These are phyloP conservation scores for Clavispora phyllophila DNA, from an alignment of 805 yeast species.

Conservation along the genomic window DNA sequence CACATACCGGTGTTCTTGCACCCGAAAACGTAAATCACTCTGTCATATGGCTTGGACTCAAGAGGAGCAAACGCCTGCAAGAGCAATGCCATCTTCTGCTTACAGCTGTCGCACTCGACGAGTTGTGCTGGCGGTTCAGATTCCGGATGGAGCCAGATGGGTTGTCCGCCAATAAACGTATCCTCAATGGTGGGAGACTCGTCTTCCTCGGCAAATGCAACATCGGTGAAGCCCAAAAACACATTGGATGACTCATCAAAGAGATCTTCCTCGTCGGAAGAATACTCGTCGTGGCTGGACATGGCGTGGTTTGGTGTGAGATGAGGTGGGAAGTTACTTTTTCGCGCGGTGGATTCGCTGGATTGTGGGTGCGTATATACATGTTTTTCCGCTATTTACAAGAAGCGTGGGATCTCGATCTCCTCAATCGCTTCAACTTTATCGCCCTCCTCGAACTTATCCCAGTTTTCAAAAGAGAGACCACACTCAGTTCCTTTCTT, in stretches of 20 bases:
- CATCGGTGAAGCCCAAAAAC: slow-evolving; percentile 61
- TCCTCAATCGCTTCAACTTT: slow-evolving; percentile 68
- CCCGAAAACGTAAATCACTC: slow-evolving; percentile 75
- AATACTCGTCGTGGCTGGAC: slow-evolving; percentile 44
- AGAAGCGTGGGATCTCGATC: slow-evolving; percentile 36
- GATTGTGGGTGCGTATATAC: not conserved
- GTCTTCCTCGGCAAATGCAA: slow-evolving; percentile 41
- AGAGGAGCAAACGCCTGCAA: slow-evolving; percentile 80
- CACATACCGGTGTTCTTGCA: slow-evolving; percentile 58
- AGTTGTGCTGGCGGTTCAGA: slow-evolving; percentile 53
- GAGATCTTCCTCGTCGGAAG: slow-evolving; percentile 47
- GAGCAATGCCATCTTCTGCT: slow-evolving; percentile 55
- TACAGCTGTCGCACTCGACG: slow-evolving; percentile 64
- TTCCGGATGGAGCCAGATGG: slow-evolving; percentile 58
- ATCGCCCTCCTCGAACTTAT: slow-evolving; percentile 71
- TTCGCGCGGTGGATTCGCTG: not conserved
- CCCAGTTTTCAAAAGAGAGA: slow-evolving; percentile 63
- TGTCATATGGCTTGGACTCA: slow-evolving; percentile 65
- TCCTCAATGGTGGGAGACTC: slow-evolving; percentile 46
- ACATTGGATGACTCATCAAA: slow-evolving; percentile 37
- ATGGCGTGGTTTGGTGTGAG: slow-evolving; percentile 12
- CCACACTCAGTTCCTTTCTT: slow-evolving; percentile 92
- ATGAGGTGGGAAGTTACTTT: not conserved
- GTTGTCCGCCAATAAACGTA: slow-evolving; percentile 74
- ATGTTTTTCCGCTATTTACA: slow-evolving; percentile 13